Conservation (phyloP, 2,329 filamentous ascomycete species). For the Cercospora citrullina region DNA sequence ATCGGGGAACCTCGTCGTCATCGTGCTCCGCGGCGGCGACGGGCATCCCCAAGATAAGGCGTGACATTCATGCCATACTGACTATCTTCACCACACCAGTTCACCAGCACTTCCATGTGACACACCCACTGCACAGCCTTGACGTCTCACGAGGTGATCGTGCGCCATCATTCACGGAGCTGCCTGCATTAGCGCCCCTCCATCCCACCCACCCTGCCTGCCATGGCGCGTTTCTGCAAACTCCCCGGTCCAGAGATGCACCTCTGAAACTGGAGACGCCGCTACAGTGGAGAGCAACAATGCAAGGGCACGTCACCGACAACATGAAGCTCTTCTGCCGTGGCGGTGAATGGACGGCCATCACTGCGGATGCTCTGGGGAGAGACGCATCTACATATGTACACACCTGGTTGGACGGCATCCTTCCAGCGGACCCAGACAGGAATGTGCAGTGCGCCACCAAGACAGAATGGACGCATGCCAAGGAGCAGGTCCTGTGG, state of each 20-base stretch:
- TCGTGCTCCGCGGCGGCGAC: neutral
- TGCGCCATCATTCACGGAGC: slow-evolving; percentile 1
- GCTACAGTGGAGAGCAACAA: neutral
- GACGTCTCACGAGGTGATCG: slow-evolving; percentile 3
- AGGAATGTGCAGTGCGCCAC: neutral
- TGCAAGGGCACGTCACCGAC: slow-evolving; percentile 13
- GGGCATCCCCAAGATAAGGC: slow-evolving; percentile 8
- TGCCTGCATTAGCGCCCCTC: slow-evolving; percentile 2
- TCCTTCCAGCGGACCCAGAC: neutral
- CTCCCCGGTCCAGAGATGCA: slow-evolving; percentile 1
- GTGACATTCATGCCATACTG: neutral
- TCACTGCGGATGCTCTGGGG: neutral
- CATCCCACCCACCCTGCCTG: neutral
- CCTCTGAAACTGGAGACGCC: slow-evolving; percentile 5
- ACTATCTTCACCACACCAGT: neutral
- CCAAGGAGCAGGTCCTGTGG: neutral
- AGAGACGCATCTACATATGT: neutral
- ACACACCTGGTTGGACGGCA: slow-evolving; percentile 1
- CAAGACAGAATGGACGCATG: neutral
- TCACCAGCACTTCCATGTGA: slow-evolving; percentile 12
- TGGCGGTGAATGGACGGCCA: neutral
- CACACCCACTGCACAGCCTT: neutral
- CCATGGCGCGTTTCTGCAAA: neutral
- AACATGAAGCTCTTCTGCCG: neutral
- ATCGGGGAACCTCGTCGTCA: neutral